These are phyloP conservation scores for Paramecium tetraurelia DNA, from an alignment of 73 alveolate species.

Conservation along the genomic window DNA sequence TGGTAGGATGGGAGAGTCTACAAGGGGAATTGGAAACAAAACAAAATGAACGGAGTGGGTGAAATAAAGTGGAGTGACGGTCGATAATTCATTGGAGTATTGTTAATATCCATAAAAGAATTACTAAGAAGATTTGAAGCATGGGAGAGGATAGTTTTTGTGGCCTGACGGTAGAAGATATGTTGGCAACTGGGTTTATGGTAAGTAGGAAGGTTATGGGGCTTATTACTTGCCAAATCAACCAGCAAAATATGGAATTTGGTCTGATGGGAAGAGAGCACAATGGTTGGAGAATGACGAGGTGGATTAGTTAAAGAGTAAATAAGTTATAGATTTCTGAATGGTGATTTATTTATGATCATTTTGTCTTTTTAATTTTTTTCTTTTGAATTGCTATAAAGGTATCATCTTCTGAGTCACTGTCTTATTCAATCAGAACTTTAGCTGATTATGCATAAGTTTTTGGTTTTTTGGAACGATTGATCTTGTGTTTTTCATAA, in stretches of 20 bases:
- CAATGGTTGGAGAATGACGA: background rate
- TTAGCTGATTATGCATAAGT: background rate
- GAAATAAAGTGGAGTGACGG: conserved; percentile 69
- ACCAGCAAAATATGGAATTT: background rate
- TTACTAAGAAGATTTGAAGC: conserved; percentile 61
- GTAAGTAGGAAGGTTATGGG: conserved; percentile 82
- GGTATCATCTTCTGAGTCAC: conserved; percentile 13
- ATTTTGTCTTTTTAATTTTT: background rate
- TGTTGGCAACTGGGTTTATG: conserved; percentile 74
- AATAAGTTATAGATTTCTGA: background rate
- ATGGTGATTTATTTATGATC: background rate
- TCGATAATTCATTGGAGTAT: conserved; percentile 50
- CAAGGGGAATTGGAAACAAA: conserved; percentile 72
- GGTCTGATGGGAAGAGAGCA: conserved; percentile 57
- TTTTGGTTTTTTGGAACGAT: background rate
- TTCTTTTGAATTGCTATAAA: background rate
- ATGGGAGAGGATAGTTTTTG: conserved; percentile 15
- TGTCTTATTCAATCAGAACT: background rate
- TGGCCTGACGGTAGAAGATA: conserved; percentile 53
- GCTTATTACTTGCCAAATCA: conserved; percentile 15
- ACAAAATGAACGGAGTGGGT: conserved; percentile 82
- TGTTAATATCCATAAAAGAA: background rate
- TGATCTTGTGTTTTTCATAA: background rate
- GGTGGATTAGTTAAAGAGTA: background rate
- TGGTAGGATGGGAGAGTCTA: conserved; percentile 75